Evolutionary conservation across 345 rosid species (phyloP), one percentile per base, ranked within the genome.

Genomic region (Camelina laxa): DNA sequence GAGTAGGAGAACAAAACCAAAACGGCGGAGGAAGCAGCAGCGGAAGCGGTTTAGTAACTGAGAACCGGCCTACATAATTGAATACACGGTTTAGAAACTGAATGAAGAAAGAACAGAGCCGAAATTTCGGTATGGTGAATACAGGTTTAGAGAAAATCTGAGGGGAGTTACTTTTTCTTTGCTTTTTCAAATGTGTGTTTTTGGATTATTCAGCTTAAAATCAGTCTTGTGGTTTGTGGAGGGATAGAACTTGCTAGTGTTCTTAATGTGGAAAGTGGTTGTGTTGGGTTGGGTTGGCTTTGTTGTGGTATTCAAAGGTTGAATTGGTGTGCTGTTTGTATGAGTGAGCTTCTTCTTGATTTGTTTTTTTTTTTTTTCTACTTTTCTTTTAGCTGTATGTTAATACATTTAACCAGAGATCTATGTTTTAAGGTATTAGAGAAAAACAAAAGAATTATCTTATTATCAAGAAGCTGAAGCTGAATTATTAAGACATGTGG

Each of bases 1-100:
- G 91, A 86, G 89, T 85, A 16, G 94, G 98, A 62, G 95, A 90
- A 35, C 85, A 91, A 33, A 90, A 85, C 79, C 91, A 86, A 6
- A 80, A 76, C 3, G 84, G 80, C 15, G 93, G 91, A 60, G 91
- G 91, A 60, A 82, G 88, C 81, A 80, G 92, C 65, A 84, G 89
- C 67, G 82, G 76, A 84, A 67, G 36, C 10, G 75, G 75, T 67
- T 69, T 87, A 85, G 75, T 82, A 48, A 63, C 80, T 10, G 92
- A 89, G 81, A 84, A 74, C 75, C 82, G 83, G 36, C 82, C 73
- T 41, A 59, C 87, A 36, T 93, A 88, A 81, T 71, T 13, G 30
- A 38, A 41, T 30, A 74, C 67, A 68, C 49, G 49, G 69, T 71
- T 73, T 80, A 73, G 69, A 27, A 50, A 69, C 20, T 65, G 53